Conservation (phyloP, 768 basidiomycete species). For the Lactifluus pinguis region DNA sequence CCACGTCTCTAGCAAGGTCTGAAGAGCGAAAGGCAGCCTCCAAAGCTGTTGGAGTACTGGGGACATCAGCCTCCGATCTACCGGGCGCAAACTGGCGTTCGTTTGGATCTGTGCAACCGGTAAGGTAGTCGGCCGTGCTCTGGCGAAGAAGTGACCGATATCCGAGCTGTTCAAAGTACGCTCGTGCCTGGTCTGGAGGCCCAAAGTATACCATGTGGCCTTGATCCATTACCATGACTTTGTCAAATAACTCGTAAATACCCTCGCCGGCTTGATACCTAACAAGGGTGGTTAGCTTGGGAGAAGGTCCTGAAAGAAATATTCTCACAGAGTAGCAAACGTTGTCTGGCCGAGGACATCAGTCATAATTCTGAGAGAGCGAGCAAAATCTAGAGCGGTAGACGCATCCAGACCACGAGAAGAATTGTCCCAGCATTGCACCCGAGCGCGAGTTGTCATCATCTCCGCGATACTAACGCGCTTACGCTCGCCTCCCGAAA, state of each 20-base stretch:
- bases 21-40: constrained; percentile 55
- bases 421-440: constrained; percentile 81
- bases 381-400: constrained; percentile 81
- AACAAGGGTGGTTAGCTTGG: constrained; percentile 26
- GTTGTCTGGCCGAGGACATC: constrained; percentile 74
- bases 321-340: constrained; percentile 61
- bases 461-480: constrained; percentile 81
- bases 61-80: constrained; percentile 47
- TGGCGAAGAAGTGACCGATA: constrained; percentile 73
- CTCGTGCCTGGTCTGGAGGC: constrained; percentile 59
- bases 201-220: constrained; percentile 83
- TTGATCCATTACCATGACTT: constrained; percentile 75
- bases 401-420: constrained; percentile 80
- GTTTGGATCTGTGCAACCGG: constrained; percentile 75
- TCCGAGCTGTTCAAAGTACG: constrained; percentile 70
- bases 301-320: not conserved
- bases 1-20: constrained; percentile 34
- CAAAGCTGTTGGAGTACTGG: constrained; percentile 57
- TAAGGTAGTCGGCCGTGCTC: constrained; percentile 84
- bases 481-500: constrained; percentile 80
- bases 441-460: constrained; percentile 75
- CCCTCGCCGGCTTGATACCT: constrained; percentile 65
- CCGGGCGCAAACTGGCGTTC: constrained; percentile 73
- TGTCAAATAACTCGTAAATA: constrained; percentile 77
- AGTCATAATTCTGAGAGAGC: constrained; percentile 73